Percentiles rank a stretch among this genome's conserved stretches.
Conservation (phyloP, 306 rosid species). For the Prunus salicina region DNA sequence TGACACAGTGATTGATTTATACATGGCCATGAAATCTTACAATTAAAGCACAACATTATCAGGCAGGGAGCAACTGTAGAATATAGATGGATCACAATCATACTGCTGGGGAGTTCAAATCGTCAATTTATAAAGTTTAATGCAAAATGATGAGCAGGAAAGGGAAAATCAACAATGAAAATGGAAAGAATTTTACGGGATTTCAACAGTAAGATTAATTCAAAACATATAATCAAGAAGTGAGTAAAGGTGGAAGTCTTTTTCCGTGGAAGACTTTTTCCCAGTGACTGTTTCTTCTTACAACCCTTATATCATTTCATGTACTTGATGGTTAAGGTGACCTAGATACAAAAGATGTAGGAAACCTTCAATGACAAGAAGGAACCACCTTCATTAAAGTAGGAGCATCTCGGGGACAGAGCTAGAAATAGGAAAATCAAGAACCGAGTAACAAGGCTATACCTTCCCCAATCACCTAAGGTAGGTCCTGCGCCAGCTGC, state of each 20-base stretch:
- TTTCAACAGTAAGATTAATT: neutral
- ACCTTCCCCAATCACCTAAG: conserved; percentile 99
- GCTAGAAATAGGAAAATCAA: conserved; percentile 1
- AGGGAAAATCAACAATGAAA: neutral
- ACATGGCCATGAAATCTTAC: neutral
- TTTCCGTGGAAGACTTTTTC: neutral
- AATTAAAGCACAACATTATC: neutral
- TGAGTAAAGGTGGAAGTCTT: neutral
- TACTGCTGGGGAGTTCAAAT: neutral
- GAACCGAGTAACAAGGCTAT: neutral
- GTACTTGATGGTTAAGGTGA: neutral
- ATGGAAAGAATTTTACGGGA: neutral
- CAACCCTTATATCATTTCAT: neutral
- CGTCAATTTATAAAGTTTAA: neutral
- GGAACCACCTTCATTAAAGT: neutral
- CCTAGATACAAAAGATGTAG: too few species aligned
- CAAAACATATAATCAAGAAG: neutral
- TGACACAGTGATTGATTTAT: neutral
- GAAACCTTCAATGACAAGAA: neutral
- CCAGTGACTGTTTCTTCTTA: neutral
- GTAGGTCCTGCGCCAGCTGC: conserved; percentile 97
- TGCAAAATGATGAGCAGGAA: neutral
- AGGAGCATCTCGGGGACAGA: neutral
- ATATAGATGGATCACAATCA: neutral
- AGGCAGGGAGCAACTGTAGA: neutral